Evolutionary conservation across 495 filamentous ascomycete genomes (phyloP), one percentile per base, ranked within the genome.

Genomic region (Aspergillus egyptiacus): DNA sequence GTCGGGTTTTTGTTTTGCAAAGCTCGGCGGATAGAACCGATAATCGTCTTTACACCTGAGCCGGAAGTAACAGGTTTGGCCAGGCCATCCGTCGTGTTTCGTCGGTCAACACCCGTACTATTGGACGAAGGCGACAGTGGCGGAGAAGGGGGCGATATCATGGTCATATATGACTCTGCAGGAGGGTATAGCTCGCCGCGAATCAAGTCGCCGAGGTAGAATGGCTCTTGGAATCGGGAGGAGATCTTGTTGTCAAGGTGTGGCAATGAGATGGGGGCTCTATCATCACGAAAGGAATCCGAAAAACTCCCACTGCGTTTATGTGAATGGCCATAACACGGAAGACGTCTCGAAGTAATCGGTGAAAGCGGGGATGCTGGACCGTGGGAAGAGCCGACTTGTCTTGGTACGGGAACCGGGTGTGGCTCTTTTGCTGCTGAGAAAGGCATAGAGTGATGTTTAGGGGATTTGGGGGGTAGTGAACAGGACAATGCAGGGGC

Each of bases 11-110:
- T 85, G 32, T 78, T 87, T 56, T 90, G 87, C 39, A 96, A 64
- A n/a, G 83, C 91, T 28, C 91, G 86, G 34, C 87, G 84, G 27
- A 97, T 87, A 51, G 85, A 89, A 0, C 91, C 91, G 36, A 98
- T 74, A 2, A 97, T 72, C 54, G 82, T 93, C 64, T 83, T 88
- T 73, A 97, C 84, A 1, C 88, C 82, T 10, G 81, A 80, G 41
- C 68, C 86, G 11, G 68, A 65, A 42, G 67, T 28, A 48, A 57
- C 33, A 30, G 68, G 53, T 36, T 69, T 71, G 15, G 63, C 43
- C 23, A 53, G 59, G 7, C 53, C 57, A 30, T 71, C 63, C 1
- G 58, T 54, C 6, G 58, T 68, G 41, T 63, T 67, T 40, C 66
- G 63, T 25, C 67, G 63, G 41, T 68, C 62, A 13, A 57, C 37